Base-by-base conservation (phyloP, 176 grass and related monocot genomes). In the Lolium rigidum region DNA sequence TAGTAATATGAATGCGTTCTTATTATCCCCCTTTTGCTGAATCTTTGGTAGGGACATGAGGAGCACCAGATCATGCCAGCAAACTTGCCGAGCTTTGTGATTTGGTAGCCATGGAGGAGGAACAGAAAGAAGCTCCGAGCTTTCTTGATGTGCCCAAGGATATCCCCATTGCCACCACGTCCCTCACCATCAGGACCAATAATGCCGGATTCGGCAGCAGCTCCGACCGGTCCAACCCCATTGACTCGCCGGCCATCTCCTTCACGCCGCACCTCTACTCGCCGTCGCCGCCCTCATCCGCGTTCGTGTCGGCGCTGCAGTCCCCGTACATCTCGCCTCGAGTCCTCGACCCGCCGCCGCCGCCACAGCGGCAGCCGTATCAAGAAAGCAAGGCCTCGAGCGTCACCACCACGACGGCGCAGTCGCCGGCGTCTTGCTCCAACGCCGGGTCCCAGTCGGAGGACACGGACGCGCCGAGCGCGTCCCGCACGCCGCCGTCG, bases 261-360 rank as follows among this genome's bases (percentile, higher is more conserved):
- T 84, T 93, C 77, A 89, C 97, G 44, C 92, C 97, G 31, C 88
- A 92, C 88, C 88, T 99, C 74, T 94, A 99, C 85, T 99, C 97
- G 65, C 94, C 94, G 68, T 99, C 92, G 38, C 97, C 97, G 20
- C 97, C 97, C 37, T 94, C 90, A 6, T 99, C 97, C 10, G 97
- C 97, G 5, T 99, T 99, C 74, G 94, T 99, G 37, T 99, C 94
- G 35, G 97, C 97, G 64, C 81, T 99, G 55, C 97, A 99, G 79
- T 99, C 97, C 38, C 97, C 97, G 21, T 99, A 99, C 88, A 99
- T 99, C 75, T 99, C 97, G 2, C 97, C 97, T 7, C 85, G 97
- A 70, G 85, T 82, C 26, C 47, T 92, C 20, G 92, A 94, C 25
- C 91, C 93, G 61, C 20, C 76, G 20, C 70, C 92, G 43, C 20